These are phyloP conservation scores for Symbiodinium natans DNA, from an alignment of 73 alveolate species.

Conservation along the genomic window DNA sequence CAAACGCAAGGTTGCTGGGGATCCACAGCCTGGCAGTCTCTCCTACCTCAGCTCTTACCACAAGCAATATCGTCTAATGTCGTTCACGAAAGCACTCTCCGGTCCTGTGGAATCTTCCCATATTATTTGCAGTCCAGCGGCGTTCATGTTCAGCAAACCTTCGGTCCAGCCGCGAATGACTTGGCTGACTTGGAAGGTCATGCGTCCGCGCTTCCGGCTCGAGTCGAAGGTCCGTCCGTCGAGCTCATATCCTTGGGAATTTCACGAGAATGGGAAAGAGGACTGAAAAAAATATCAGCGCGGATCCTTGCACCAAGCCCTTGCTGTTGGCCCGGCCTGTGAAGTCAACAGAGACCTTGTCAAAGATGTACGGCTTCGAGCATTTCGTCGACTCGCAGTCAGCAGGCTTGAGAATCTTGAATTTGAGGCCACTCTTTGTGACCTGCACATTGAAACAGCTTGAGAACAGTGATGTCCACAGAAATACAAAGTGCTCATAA, in stretches of 20 bases:
- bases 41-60: not conserved
- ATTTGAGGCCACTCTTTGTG: conserved; percentile 43
- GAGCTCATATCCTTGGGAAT: conserved; percentile 9
- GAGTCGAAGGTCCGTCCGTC: conserved; percentile 46
- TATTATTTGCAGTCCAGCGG: not conserved
- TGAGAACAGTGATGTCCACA: not conserved
- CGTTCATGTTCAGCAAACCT: conserved; percentile 58
- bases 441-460: not conserved
- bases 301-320: not conserved
- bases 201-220: conserved; percentile 42
- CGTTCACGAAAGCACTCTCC: not conserved
- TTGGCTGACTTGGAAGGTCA: conserved; percentile 43
- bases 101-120: too few species aligned
- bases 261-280: too few species aligned
- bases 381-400: conserved; percentile 63
- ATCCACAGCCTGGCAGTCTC: conserved; percentile 43
- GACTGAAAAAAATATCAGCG: not conserved
- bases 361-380: conserved; percentile 42
- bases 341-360: conserved; percentile 75
- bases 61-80: not conserved
- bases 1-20: conserved; percentile 45
- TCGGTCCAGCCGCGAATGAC: conserved; percentile 79
- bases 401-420: conserved; percentile 43
- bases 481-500: not conserved
- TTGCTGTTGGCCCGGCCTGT: conserved; percentile 3